A percentile compares a stretch with the other conserved stretches of the same genome.
These are phyloP conservation scores for Boletellus emodensis DNA, from an alignment of 768 basidiomycete genomes.

Conservation along the genomic window DNA sequence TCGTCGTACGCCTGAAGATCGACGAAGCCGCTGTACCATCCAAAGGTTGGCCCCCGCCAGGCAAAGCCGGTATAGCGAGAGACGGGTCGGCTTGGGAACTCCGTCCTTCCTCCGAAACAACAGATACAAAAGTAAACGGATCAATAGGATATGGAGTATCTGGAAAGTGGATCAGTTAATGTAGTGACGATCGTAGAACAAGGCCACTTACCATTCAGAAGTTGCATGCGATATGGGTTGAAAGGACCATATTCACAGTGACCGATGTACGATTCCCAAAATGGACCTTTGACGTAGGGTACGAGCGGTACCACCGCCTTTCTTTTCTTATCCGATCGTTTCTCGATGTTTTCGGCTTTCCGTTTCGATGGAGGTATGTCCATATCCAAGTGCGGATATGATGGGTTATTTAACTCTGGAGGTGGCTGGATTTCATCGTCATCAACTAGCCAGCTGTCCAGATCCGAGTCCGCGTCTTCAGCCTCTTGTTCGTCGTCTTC, in stretches of 20 bases:
- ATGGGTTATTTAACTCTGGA: conserved; percentile 37
- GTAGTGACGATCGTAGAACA: neutral
- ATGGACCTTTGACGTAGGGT: conserved; percentile 78
- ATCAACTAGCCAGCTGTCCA: conserved; percentile 47
- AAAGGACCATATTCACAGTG: conserved; percentile 67
- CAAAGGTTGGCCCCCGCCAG: conserved; percentile 31
- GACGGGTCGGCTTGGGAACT: conserved; percentile 23
- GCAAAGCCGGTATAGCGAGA: conserved; percentile 48
- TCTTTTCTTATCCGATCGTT: conserved; percentile 60
- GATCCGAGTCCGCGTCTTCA: conserved; percentile 44
- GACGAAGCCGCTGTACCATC: conserved; percentile 14
- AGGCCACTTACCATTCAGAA: conserved; percentile 73
- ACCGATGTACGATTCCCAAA: conserved; percentile 70
- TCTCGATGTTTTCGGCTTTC: conserved; percentile 52
- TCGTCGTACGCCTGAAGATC: conserved; percentile 26
- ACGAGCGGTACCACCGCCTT: conserved; percentile 76
- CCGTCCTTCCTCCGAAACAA: conserved; percentile 36
- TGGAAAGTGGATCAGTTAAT: conserved; percentile 26
- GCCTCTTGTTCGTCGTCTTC: conserved; percentile 69
- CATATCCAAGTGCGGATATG: conserved; percentile 29
- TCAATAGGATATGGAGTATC: conserved; percentile 72
- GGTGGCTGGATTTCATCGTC: conserved; percentile 63
- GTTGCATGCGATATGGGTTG: conserved; percentile 67
- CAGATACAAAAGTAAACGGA: conserved; percentile 72
- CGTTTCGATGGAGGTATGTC: conserved; percentile 52